These are phyloP conservation scores for Microdochium trichocladiopsis DNA, from an alignment of 2,329 filamentous ascomycete genomes.

Conservation along the genomic window DNA sequence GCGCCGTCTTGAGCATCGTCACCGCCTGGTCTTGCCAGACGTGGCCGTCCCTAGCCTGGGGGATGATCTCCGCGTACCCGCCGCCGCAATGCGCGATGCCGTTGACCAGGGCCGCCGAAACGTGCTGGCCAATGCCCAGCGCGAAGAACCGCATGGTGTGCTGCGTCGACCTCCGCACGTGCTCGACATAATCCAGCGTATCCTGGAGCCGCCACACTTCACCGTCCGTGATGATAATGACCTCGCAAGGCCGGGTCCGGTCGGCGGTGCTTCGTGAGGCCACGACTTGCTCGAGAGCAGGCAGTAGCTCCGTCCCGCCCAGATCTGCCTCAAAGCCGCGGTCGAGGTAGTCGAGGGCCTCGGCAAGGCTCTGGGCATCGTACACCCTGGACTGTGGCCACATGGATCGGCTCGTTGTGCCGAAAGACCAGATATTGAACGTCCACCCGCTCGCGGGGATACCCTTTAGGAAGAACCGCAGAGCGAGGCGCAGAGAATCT, in stretches of 20 bases:
- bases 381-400: constrained; percentile 7
- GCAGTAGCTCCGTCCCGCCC: constrained; percentile 46
- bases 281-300: constrained; percentile 39
- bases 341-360: constrained; percentile 16
- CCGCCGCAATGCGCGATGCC: constrained; percentile 51
- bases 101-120: constrained; percentile 50
- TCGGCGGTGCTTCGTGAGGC: constrained; percentile 8
- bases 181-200: constrained; percentile 40
- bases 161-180: constrained; percentile 28
- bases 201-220: constrained; percentile 39
- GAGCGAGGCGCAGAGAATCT: constrained; percentile 34
- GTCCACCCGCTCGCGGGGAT: constrained; percentile 27
- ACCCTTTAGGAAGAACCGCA: constrained; percentile 51
- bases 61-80: constrained; percentile 36
- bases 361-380: constrained; percentile 34
- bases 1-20: constrained; percentile 8
- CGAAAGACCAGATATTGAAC: constrained; percentile 49
- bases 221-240: constrained; percentile 51
- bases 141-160: constrained; percentile 46
- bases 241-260: constrained; percentile 28
- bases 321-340: constrained; percentile 34
- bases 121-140: constrained; percentile 45
- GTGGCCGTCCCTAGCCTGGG: constrained; percentile 2
- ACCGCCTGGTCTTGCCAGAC: constrained; percentile 8
- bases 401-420: constrained; percentile 15